Base-by-base conservation (phyloP, 768 basidiomycete genomes). In the Trametes cinnabarina region DNA sequence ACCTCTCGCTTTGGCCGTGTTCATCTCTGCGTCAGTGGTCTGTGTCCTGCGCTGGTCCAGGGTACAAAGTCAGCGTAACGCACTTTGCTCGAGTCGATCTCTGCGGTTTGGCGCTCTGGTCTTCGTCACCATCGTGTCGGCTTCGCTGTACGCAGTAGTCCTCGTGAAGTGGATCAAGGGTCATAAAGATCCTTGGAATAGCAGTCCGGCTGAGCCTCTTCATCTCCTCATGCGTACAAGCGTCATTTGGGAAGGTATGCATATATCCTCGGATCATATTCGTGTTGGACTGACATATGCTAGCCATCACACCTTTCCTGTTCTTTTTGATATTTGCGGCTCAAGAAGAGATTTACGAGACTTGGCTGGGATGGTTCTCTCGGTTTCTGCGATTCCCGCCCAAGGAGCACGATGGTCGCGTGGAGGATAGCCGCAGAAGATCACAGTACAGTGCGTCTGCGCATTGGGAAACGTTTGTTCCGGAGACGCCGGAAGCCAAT, bases 241-340 rank as follows among this genome's bases (percentile, higher is more conserved):
- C 26, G 44, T 56, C 12, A 50, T 64, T 1, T 67, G 66, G 66
- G 66, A 67, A 64, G 62, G 66, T 65, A 14, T 20, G 66, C 55
- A 3, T 10, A 3, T 20, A 15, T 3, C n/a, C 10, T 3, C 3
- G 28, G 10, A n/a, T 1, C 17, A 20, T 6, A 25, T 44, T 23
- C 25, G 39, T 32, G 4, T 1, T 25, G 19, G 22, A n/a, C 10
- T n/a, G 35, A 47, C 44, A 44, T 12, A 25, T 4, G 10, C 1
- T 22, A 67, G 66, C 64, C 1, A 44, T 62, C 3, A 60, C 62
- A 0, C 62, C 62, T 2, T 22, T 62, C 2, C 48, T 65, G 7
- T 60, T 63, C 43, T 65, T 67, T 57, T 3, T 64, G 26, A 64
- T 67, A 17, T 67, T 67, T 53, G 62, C 59, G 3, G 66, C 66